Conservation (phyloP, 352 stramenopile genomes). For the Thalassiosira ordinaria region DNA sequence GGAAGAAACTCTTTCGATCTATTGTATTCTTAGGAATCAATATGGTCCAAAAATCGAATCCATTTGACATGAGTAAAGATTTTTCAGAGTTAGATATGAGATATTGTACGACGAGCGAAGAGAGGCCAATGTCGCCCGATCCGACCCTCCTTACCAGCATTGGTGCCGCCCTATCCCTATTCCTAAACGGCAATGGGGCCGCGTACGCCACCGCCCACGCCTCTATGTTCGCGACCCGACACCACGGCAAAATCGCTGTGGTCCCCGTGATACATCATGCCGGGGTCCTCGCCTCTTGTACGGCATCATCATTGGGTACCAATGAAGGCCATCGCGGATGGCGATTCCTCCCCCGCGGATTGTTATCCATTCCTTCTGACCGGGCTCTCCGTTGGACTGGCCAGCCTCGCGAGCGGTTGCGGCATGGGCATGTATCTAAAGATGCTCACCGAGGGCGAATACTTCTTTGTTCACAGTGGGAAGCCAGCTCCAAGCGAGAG, state of each 20-base stretch:
- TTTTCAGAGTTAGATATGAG: too few relatives aligned
- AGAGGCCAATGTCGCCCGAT: too few relatives aligned
- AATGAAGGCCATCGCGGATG: slow-evolving; percentile 24
- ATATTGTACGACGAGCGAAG: too few relatives aligned
- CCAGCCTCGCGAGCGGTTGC: slow-evolving; percentile 54
- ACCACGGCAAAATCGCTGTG: slow-evolving; percentile 36
- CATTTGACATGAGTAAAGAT: too few relatives aligned
- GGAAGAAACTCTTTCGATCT: too few relatives aligned
- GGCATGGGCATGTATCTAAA: slow-evolving; percentile 60
- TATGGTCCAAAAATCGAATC: too few relatives aligned
- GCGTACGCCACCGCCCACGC: slow-evolving; percentile 49
- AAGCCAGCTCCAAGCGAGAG: neutral
- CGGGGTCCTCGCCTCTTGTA: slow-evolving; percentile 71
- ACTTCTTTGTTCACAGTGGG: slow-evolving; percentile 27
- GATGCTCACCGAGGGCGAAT: slow-evolving; percentile 36
- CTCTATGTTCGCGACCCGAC: slow-evolving; percentile 34
- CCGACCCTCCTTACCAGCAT: slow-evolving; percentile 38
- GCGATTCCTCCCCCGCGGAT: too few relatives aligned
- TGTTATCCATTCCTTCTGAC: slow-evolving; percentile 55
- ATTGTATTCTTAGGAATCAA: too few relatives aligned
- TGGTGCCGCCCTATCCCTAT: slow-evolving; percentile 32
- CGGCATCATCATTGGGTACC: slow-evolving; percentile 61
- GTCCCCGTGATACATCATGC: slow-evolving; percentile 58
- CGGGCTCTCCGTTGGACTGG: slow-evolving; percentile 59
- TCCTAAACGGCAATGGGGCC: slow-evolving; percentile 29